A percentile compares a stretch with the other conserved stretches of the same genome.
These are phyloP conservation scores for Flaveria brownii DNA, from an alignment of 129 eudicot species.

Conservation along the genomic window DNA sequence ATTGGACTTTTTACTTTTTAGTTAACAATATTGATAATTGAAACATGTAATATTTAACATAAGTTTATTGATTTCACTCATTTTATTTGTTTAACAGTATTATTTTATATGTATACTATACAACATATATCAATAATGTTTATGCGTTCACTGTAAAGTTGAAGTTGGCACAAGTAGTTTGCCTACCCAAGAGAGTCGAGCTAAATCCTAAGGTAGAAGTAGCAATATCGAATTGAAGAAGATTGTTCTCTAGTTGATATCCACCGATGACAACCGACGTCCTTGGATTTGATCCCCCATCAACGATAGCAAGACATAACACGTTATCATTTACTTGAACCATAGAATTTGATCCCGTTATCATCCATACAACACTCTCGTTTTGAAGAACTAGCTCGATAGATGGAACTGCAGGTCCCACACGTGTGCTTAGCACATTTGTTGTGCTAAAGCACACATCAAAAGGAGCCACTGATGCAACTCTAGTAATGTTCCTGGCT, in stretches of 20 bases:
- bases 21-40: neutral
- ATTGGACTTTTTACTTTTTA: neutral
- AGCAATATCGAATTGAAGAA: constrained; percentile 70
- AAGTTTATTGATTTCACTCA: neutral
- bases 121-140: neutral
- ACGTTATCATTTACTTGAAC: constrained; percentile 47
- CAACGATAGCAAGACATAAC: constrained; percentile 52
- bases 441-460: constrained; percentile 41
- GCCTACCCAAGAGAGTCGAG: constrained; percentile 43
- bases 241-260: constrained; percentile 62
- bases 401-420: constrained; percentile 52
- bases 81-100: neutral
- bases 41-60: neutral
- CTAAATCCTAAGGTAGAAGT: constrained; percentile 56
- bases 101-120: neutral
- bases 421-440: constrained; percentile 39
- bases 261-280: constrained; percentile 69
- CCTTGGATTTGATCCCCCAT: constrained; percentile 49
- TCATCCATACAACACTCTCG: constrained; percentile 42
- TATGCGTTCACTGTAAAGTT: constrained; percentile 44
- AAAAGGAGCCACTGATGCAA: constrained; percentile 47
- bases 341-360: constrained; percentile 65
- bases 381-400: constrained; percentile 53
- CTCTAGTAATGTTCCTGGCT: constrained; percentile 39
- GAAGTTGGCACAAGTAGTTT: constrained; percentile 67